Base-by-base conservation (phyloP, 306 rosid genomes). In the Prosopis cineraria region DNA sequence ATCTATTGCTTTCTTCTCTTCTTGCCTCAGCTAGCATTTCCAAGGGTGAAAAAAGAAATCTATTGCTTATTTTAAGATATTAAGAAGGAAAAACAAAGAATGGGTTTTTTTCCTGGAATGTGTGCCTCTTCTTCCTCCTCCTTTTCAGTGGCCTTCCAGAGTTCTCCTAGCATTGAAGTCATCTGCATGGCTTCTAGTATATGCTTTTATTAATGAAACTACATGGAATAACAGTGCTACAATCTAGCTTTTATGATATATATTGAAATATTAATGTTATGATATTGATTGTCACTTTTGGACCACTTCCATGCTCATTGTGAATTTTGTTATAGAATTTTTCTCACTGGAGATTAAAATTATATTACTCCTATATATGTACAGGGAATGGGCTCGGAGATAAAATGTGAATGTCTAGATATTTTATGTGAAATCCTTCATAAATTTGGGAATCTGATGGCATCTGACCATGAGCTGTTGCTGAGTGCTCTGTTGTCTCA, bases 381-480 rank as follows among this genome's bases (percentile, higher is more conserved):
- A 8, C 88, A 96, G 99, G 91, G 87, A 73, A 78, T 81, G 71
- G 85, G 84, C 81, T 78, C 90, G 4, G 92, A 88, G 80, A 90
- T 90, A 64, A 88, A 88, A 72, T 90, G 92, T 59, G 95, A 90
- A 87, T 86, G 89, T 72, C 91, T 88, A 73, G 95, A 90, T 83
- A 90, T 85, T 74, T 81, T 90, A 75, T 88, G 91, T 72, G 92
- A 90, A 29, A 81, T 86, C 68, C 92, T 90, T 62, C 95, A 88
- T 82, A 90, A 88, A 73, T 90, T 86, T 85, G 95, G 95, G n/a
- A 86, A 72, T 78, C 84, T 90, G 59, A 88, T 90, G 90, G 84
- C 85, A 37, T 79, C 84, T 10, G 88, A 90, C 30, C 92, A 90
- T 8, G 91, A 86, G 80, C 87, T 75, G 79, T 82, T 88, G 14